Evolutionary conservation across 768 basidiomycete species (phyloP).

Genomic region (Tulasnella sp.): DNA sequence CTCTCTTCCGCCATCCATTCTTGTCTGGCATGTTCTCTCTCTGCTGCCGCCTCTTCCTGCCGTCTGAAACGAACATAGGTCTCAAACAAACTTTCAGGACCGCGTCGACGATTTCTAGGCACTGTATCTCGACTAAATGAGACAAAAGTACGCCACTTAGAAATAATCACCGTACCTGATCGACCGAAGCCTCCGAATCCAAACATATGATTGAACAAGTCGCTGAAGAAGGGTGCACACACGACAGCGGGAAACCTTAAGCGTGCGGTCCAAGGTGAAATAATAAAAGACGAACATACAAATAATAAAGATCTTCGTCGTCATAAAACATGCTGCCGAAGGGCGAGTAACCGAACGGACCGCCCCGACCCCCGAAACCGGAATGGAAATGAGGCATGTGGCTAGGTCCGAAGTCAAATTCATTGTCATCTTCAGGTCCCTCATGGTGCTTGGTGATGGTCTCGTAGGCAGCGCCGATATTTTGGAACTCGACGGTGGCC

Average conservation of each 20-base stretch:
- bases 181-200: background rate
- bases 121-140: background rate
- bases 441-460: constrained; percentile 55
- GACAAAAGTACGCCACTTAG: background rate
- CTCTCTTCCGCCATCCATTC: too few relatives aligned
- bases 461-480: constrained; percentile 62
- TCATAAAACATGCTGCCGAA: constrained; percentile 41
- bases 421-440: constrained; percentile 32
- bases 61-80: background rate
- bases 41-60: background rate
- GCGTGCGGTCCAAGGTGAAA: background rate
- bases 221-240: background rate
- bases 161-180: background rate
- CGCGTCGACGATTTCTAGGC: background rate
- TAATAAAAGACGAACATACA: constrained; percentile 31
- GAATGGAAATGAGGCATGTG: background rate
- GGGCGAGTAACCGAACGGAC: background rate
- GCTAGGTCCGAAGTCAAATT: constrained; percentile 28
- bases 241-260: background rate
- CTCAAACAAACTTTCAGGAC: background rate
- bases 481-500: constrained; percentile 16
- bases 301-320: constrained; percentile 46
- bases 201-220: background rate
- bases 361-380: constrained; percentile 11
- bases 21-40: too few relatives aligned